phyloP scores from a whole-genome alignment of 257 asterid genomes.

The Solanum gracilifrons region DNA sequence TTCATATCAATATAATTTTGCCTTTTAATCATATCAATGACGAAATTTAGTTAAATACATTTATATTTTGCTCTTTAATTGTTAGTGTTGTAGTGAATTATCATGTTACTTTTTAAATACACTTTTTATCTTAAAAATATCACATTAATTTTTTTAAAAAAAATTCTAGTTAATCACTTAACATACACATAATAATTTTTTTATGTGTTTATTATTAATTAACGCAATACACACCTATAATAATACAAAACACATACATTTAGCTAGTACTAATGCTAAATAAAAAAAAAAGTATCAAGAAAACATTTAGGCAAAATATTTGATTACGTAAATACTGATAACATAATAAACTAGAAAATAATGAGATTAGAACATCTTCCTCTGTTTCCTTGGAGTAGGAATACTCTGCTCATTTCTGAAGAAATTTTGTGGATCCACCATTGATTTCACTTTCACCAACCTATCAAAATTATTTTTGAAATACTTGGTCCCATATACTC shows the following conservation, averaged over 20 bases:
- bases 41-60: not conserved
- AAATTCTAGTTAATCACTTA: no score
- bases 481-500: conserved; percentile 30
- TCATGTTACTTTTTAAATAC: not conserved
- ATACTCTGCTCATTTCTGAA: conserved; percentile 39
- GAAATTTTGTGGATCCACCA: conserved; percentile 35
- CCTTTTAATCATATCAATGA: not conserved
- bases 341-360: not conserved
- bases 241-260: not conserved
- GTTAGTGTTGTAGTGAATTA: not conserved
- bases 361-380: not conserved
- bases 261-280: no score
- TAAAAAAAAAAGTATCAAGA: not conserved
- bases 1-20: not conserved
- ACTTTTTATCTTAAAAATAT: no score
- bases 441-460: conserved; percentile 27
- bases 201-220: not conserved
- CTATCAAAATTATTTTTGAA: conserved; percentile 29
- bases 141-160: no score
- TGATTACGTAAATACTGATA: not conserved
- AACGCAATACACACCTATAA: not conserved
- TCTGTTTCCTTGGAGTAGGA: not conserved
- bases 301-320: not conserved
- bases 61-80: no score
- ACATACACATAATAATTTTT: no score